Evolutionary conservation across 1,284 basidiomycete genomes (phyloP).

Genomic region (Cryptococcus sp.): DNA sequence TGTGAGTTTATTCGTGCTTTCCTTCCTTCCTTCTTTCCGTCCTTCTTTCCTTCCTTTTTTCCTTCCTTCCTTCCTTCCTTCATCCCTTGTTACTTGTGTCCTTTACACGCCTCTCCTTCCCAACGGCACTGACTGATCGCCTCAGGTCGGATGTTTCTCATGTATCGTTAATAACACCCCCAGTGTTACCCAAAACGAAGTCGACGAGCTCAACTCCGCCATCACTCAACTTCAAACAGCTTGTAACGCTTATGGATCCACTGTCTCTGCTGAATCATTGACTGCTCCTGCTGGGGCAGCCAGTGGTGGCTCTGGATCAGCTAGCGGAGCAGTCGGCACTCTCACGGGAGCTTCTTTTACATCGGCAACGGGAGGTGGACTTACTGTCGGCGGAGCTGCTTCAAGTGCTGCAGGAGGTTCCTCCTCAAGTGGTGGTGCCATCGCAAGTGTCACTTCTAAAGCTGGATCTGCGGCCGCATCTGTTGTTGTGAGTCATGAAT

Average conservation of each 20-base stretch:
- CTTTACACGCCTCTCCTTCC: background rate
- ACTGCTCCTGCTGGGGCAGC: constrained; percentile 1
- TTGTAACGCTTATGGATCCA: constrained; percentile 17
- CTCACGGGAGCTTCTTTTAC: constrained; percentile 7
- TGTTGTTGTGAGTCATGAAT: background rate
- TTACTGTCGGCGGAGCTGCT: constrained; percentile 2
- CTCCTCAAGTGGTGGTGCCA: background rate
- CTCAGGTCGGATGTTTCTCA: constrained; percentile 10
- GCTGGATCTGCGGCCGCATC: background rate
- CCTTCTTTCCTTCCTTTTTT: background rate
- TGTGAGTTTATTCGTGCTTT: constrained; percentile 6
- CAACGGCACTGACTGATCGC: background rate
- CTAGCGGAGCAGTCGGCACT: constrained; percentile 6
- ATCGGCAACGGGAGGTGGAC: constrained; percentile 3
- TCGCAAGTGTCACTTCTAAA: background rate
- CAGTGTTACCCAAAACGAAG: constrained; percentile 13
- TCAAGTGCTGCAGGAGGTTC: background rate
- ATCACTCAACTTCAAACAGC: constrained; percentile 18
- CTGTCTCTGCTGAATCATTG: constrained; percentile 13
- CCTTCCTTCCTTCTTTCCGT: background rate
- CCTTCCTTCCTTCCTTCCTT: too few species aligned
- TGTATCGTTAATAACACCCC: constrained; percentile 19
- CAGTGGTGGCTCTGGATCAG: constrained; percentile 1
- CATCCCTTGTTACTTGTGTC: background rate
- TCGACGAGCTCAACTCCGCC: constrained; percentile 13